Evolutionary conservation across 805 yeast genomes (phyloP), one percentile per base, ranked within the genome.

Genomic region (Yamadazyma scolyti): DNA sequence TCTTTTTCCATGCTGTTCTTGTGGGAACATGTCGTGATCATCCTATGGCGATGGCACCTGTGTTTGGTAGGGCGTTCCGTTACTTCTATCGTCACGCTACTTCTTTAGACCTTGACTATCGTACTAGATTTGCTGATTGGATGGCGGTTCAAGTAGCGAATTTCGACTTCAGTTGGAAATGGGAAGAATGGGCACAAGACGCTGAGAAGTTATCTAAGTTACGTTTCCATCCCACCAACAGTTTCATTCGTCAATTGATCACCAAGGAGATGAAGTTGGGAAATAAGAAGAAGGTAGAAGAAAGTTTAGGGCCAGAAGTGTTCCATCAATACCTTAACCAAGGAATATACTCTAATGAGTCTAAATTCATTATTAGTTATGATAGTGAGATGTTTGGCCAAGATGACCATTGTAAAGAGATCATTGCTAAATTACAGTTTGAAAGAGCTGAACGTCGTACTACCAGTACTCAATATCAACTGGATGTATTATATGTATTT

Each of bases 141-240:
- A 80, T 94, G 66, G 72, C 95, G 1, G 80, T 85, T 34, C 98
- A 93, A 58, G 75, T 93, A 54, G 83, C 95, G 48, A 93, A 90
- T 53, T 93, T 90, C 56, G 88, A 83, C 35, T 93, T 86, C 60
- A 85, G 89, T 21, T 93, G 99, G 99, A 87, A 88, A 52, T 93
- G 98, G 98, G 77, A 75, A 41, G 97, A 89, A 56, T 93, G 98
- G 98, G 75, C 71, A 16, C 60, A 56, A 2, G 84, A 79, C 46
- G 69, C 80, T 0, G 46, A 52, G n/a, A 55, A 53, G 27, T 69
- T 65, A 27, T 57, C 63, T 6, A 55, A 65, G 8, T 61, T 71
- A 20, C 54, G 62, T 20, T 77, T 74, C 47, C 89, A 85, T 50
- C 96, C 97, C 9, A 77, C 76, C 43, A 69, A 75, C 40, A 74